A percentile compares a stretch with the other conserved stretches of the same genome.
These are phyloP conservation scores for Pholiota conissans DNA, from an alignment of 768 basidiomycete species.

Conservation along the genomic window DNA sequence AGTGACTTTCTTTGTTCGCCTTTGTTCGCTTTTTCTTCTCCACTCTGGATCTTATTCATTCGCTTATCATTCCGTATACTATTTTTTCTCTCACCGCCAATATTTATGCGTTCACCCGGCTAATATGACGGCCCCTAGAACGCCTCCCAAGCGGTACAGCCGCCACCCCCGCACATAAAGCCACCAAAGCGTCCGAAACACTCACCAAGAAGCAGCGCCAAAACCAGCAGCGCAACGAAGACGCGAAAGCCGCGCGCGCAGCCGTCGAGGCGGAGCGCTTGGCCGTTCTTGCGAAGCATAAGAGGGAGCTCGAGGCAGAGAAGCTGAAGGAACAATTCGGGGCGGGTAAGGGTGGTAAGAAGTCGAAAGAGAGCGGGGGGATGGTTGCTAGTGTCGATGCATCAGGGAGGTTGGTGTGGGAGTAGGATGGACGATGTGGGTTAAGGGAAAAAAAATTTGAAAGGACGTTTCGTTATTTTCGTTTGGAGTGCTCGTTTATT, in stretches of 20 bases:
- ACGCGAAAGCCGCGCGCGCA: slow-evolving; percentile 55
- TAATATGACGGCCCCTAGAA: not conserved
- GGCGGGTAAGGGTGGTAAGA: not conserved
- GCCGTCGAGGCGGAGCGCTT: slow-evolving; percentile 53
- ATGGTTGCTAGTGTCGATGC: slow-evolving; percentile 8
- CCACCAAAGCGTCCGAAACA: slow-evolving; percentile 35
- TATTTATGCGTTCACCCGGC: too few species aligned
- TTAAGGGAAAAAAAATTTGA: not conserved
- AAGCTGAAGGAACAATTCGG: slow-evolving; percentile 31
- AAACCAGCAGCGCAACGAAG: slow-evolving; percentile 60
- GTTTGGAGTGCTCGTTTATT: too few species aligned
- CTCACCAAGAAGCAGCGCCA: slow-evolving; percentile 71
- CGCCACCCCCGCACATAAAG: slow-evolving; percentile 7
- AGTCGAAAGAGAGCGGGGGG: slow-evolving; percentile 5
- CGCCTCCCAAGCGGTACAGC: slow-evolving; percentile 3
- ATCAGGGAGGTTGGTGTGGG: slow-evolving; percentile 4
- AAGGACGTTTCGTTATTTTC: not conserved
- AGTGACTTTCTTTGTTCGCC: slow-evolving; percentile 12
- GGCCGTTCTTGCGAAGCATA: slow-evolving; percentile 55
- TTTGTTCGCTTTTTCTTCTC: not conserved
- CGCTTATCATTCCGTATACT: too few species aligned
- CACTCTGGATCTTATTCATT: too few species aligned
- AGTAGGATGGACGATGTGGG: not conserved
- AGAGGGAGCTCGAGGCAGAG: slow-evolving; percentile 55
- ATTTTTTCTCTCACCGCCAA: too few species aligned